A percentile compares a stretch with the other conserved stretches of the same genome.
phyloP scores from a whole-genome alignment of 2,329 filamentous ascomycete species.

The Diplodia scrobiculata region DNA sequence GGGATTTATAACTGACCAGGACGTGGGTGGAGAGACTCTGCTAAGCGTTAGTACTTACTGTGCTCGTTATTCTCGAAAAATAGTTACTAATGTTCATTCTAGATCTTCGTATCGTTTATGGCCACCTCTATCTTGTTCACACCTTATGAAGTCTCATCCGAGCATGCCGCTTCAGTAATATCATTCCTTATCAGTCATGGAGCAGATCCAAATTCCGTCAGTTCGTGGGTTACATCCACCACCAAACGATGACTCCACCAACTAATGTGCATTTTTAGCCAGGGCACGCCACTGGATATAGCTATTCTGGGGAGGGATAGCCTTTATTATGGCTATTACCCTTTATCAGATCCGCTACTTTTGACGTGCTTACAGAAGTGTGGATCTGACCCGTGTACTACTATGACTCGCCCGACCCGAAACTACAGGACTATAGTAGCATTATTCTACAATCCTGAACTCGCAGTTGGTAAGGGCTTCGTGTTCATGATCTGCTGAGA shows the following conservation, averaged over 20 bases:
- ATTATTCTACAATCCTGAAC: not conserved
- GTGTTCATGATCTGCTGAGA: fast-evolving
- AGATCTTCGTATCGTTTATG: too few species aligned
- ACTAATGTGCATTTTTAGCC: too few species aligned
- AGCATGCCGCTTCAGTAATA: not conserved
- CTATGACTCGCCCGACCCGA: fast-evolving
- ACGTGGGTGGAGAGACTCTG: not conserved
- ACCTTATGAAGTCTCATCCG: not conserved
- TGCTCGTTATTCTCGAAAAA: too few species aligned
- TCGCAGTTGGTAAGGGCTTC: not conserved
- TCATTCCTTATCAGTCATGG: not conserved
- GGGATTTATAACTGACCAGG: not conserved
- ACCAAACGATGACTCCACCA: too few species aligned
- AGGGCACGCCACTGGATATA: too few species aligned
- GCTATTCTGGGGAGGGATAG: too few species aligned
- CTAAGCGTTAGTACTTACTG: not conserved
- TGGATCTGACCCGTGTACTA: not conserved
- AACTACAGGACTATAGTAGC: not conserved
- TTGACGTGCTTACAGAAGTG: not conserved
- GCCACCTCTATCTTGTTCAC: too few species aligned
- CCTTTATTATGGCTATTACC: too few species aligned
- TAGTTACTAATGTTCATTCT: too few species aligned
- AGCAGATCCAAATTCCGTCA: not conserved
- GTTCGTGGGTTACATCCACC: too few species aligned
- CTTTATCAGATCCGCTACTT: not conserved